Evolutionary conservation across 108 stramenopile genomes (phyloP).

Genomic region (Ochromonas danica): DNA sequence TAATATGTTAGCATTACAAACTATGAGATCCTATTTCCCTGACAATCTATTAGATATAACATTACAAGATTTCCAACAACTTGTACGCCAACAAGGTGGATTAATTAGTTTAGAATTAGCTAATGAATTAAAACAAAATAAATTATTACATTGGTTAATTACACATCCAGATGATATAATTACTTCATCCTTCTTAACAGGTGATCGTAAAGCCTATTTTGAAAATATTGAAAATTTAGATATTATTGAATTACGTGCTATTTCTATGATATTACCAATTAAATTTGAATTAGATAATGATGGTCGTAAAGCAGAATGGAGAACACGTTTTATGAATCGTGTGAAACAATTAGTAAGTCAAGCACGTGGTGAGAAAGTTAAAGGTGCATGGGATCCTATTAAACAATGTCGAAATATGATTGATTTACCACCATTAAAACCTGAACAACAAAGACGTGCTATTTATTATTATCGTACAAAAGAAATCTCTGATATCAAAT

Average conservation of each 20-base stretch:
- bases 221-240: constrained; percentile 53
- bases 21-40: constrained; percentile 15
- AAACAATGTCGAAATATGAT: constrained; percentile 23
- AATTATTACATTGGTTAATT: constrained; percentile 49
- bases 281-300: constrained; percentile 55
- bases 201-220: constrained; percentile 34
- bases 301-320: constrained; percentile 56
- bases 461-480: constrained; percentile 55
- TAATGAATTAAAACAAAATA: constrained; percentile 40
- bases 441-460: constrained; percentile 36
- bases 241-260: constrained; percentile 50
- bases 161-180: constrained; percentile 54
- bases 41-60: not conserved
- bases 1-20: not conserved
- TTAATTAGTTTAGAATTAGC: constrained; percentile 3
- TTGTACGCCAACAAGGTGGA: not conserved
- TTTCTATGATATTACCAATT: constrained; percentile 43
- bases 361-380: constrained; percentile 48
- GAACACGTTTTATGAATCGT: constrained; percentile 41
- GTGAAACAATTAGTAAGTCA: constrained; percentile 49
- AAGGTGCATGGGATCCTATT: constrained; percentile 53
- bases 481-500: not conserved
- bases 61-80: not conserved
- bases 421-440: constrained; percentile 37
- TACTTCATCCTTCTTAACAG: constrained; percentile 45